phyloP scores from a whole-genome alignment of 805 yeast species.

The Pichia pseudocactophila region DNA sequence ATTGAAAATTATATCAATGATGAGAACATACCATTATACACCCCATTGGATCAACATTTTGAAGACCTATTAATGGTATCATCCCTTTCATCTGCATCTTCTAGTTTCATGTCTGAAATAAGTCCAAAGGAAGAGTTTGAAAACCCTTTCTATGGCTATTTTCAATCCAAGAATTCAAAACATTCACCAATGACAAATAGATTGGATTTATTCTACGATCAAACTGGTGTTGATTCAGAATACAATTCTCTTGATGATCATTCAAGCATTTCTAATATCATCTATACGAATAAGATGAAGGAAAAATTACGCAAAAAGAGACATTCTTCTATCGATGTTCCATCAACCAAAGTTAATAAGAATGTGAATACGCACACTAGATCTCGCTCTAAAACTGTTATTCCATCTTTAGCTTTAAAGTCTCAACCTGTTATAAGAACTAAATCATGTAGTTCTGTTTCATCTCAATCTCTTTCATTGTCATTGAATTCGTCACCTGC shows the following conservation, averaged over 20 bases:
- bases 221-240: background rate
- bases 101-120: background rate
- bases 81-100: background rate
- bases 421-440: slow-evolving; percentile 5
- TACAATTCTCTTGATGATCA: slow-evolving; percentile 4
- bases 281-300: slow-evolving; percentile 9
- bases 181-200: background rate
- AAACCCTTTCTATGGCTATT: background rate
- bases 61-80: slow-evolving; percentile 1
- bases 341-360: background rate
- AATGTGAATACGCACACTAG: background rate
- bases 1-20: background rate
- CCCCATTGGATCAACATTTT: background rate
- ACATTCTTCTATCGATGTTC: background rate
- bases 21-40: background rate
- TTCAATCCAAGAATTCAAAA: background rate
- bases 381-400: background rate
- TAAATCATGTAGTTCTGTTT: slow-evolving; percentile 9
- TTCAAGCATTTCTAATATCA: slow-evolving; percentile 9
- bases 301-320: slow-evolving; percentile 9
- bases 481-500: background rate
- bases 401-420: no score
- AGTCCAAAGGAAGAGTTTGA: background rate
- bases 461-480: background rate
- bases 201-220: background rate